These are phyloP conservation scores for Rosa lucieae DNA, from an alignment of 306 rosid species.

Conservation along the genomic window DNA sequence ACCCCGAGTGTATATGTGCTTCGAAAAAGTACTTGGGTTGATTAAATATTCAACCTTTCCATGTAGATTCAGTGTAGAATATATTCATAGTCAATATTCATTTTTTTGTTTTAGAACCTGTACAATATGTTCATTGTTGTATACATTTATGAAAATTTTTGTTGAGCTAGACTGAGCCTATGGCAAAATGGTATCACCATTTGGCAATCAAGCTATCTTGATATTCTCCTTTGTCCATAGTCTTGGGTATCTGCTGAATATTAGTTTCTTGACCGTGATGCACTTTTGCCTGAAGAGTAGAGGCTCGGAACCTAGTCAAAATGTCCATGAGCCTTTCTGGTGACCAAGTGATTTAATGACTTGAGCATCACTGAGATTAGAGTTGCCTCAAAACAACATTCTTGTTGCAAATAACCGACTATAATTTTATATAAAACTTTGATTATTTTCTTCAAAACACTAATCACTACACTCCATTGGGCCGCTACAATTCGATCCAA, in stretches of 20 bases:
- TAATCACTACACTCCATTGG: not conserved
- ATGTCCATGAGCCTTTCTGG: not conserved
- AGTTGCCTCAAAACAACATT: not conserved
- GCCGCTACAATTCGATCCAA: not conserved
- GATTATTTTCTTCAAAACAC: not conserved
- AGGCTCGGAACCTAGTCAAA: not conserved
- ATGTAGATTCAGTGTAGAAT: constrained; percentile 4
- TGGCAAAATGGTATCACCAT: not conserved
- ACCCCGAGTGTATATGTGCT: constrained; percentile 89
- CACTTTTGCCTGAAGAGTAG: not conserved
- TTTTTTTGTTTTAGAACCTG: not conserved
- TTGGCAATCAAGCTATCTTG: not conserved
- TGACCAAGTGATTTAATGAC: not conserved
- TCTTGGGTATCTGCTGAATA: not conserved
- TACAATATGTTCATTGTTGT: not conserved
- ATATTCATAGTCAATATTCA: not conserved
- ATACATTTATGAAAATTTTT: not conserved
- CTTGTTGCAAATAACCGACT: not conserved
- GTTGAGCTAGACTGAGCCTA: not conserved
- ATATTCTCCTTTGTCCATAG: not conserved
- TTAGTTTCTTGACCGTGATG: not conserved
- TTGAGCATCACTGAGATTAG: not conserved
- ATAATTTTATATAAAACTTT: not conserved
- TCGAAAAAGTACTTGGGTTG: constrained; percentile 32
- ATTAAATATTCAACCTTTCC: not conserved